Base-by-base conservation (phyloP, 1,284 basidiomycete genomes). In the Naganishia sp. region DNA sequence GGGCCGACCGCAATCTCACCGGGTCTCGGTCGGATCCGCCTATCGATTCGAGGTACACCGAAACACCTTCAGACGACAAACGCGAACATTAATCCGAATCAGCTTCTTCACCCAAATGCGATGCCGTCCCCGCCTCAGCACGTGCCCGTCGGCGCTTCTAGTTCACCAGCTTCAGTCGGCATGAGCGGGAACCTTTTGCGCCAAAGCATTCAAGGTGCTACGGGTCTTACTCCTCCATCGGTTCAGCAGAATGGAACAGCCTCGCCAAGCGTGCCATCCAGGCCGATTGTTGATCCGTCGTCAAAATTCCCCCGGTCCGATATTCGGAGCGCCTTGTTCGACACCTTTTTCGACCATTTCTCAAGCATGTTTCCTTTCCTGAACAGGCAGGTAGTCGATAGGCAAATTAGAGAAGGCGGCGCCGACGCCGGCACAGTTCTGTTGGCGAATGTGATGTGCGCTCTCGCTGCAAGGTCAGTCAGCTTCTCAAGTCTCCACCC, bases 301-400 rank as follows among this genome's bases (percentile, higher is more conserved):
- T 55, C 63, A 18, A 54, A 56, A 18, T 56, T 64, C 9, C 63
- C 63, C 3, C 43, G 63, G n/a, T 46, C 63, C 3, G 63, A 64
- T 21, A 56, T 64, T 13, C 63, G 63, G 17, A 28, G 32, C 17
- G 46, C 52, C 45, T 28, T 64, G 31, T 55, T 56, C 23, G 51
- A 54, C 23, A 56, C 52, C 23, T 64, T 64, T 42, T 64, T 64
- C 32, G 63, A 64, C 28, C 63, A 64, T 39, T 64, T 64, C 23
- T 56, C 52, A 9, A 64, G 63, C 54, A 64, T 64, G 52, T 64
- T 64, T 50, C 63, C 63, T 32, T 64, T 64, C 17, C 13, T 56
- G 18, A 64, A 64, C 32, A 46, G 63, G 42, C 54, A 64, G 23
- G 54, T 47, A 17, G 52, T 64, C 23, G 63, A 64, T n/a, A 21